Base-by-base conservation (phyloP, 2,329 filamentous ascomycete genomes). In the Monosporascus sp. region DNA sequence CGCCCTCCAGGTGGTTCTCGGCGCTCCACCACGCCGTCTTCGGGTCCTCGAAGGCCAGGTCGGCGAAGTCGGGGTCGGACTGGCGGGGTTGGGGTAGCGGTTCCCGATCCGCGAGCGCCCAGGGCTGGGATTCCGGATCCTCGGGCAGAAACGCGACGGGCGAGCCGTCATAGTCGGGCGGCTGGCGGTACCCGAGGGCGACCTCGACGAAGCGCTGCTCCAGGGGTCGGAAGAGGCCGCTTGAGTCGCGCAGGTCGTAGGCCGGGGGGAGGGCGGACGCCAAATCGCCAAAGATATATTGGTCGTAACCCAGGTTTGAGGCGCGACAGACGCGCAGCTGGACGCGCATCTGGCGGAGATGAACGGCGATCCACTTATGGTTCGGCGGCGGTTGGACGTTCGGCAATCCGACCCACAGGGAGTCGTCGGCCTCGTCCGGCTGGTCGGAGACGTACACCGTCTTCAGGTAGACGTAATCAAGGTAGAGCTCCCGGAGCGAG, bases 171-270 rank as follows among this genome's bases (percentile, higher is more conserved):
- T 66, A 61, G 19, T 62, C 59, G 22, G 62, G 57, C 2, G 73
- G 72, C 54, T 77, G 75, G 46, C 62, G 57, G 36, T 74, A 60
- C 27, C 75, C 75, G 55, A 63, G 69, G 36, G 69, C 71, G 4
- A 77, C 73, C 56, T 78, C 75, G 51, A 77, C 74, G 54, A 78
- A 78, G 48, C 75, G 74, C 61, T 76, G 73, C 22, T 73, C 73
- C 20, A 77, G 52, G 52, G 64, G 68, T 41, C 75, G 70, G 11
- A 66, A 66, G 24, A 75, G 66, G 2, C 70, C 68, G 50, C 71
- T 70, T 7, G 75, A 75, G 55, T 78, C 76, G 26, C 61, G 56
- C 38, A 75, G 60, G 59, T 78, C 75, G 51, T 76, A 74, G 3
- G 66, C 66, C 1, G 52, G 57, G 14, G 48, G 47, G 3, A 63